Percentiles rank a stretch among this genome's conserved stretches.
These are phyloP conservation scores for Nicotiana paniculata DNA, from an alignment of 257 asterid species.

Conservation along the genomic window DNA sequence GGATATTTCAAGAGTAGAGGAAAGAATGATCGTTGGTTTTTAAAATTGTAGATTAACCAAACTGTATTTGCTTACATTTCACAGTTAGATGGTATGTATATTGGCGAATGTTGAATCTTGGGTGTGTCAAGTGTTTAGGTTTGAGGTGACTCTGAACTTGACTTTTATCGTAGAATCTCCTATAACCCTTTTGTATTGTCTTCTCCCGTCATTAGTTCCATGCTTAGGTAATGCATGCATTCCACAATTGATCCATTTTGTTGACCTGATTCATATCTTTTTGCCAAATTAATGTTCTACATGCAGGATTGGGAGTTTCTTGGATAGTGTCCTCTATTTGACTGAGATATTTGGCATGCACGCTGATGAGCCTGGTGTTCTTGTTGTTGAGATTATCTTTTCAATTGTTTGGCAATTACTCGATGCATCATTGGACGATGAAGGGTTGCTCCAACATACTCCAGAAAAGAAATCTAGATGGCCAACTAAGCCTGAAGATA, in stretches of 20 bases:
- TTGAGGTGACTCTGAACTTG: not conserved
- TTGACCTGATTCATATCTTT: not conserved
- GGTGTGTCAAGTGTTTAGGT: not conserved
- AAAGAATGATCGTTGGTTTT: not conserved
- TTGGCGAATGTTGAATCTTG: not conserved
- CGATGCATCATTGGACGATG: constrained; percentile 81
- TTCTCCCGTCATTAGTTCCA: not conserved
- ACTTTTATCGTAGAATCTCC: not conserved
- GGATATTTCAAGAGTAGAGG: not conserved
- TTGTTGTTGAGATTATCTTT: constrained; percentile 56
- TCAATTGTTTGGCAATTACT: constrained; percentile 76
- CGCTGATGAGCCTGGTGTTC: constrained; percentile 47
- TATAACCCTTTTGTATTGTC: not conserved
- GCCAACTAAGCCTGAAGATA: constrained; percentile 60
- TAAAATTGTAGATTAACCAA: not conserved
- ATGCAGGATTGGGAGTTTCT: constrained; percentile 62
- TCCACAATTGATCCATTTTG: not conserved
- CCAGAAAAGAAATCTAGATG: constrained; percentile 52
- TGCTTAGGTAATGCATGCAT: constrained; percentile 23
- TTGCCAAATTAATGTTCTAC: not conserved
- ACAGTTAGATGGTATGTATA: not conserved
- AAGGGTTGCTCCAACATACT: constrained; percentile 65
- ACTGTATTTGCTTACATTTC: not conserved
- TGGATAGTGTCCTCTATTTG: constrained; percentile 46
- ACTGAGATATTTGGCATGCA: constrained; percentile 48